Base-by-base conservation (phyloP, 108 stramenopile species). In the Cyclotella atomus region DNA sequence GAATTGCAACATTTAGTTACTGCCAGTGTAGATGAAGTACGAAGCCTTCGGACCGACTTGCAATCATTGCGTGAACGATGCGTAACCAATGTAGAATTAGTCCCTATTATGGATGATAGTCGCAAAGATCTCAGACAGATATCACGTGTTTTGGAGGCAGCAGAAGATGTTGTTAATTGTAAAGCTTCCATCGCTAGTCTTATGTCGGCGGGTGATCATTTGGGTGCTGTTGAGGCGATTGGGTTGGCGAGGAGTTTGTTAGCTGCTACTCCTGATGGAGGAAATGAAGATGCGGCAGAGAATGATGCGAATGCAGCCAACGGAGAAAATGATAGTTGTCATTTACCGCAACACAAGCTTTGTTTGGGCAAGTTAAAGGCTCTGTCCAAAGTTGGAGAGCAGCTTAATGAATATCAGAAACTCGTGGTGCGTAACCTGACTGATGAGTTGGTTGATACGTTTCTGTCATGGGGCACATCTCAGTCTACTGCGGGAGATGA, bases 391-490 rank as follows among this genome's bases (percentile, higher is more conserved):
- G 78, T 88, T 25, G 78, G 78, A 1, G 84, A 87, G 24, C 91
- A 92, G 53, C 85, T 95, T 21, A 75, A 79, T 35, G 88, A 95
- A 56, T 95, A 91, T 50, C 91, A 95, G 68, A 82, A 86, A 25
- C 71, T 95, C 21, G 89, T 93, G n/a, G 88, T 89, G 12, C 79
- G 84, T 12, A 91, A 84, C 68, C 61, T 95, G 32, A 81, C 87
- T 20, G 85, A 93, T 62, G 92, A 91, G 59, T 65, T 95, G 33
- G 89, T 92, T 28, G 94, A 95, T 38, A 84, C 85, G 34, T 92
- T 92, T 83, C 83, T 95, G 50, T 81, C 88, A 43, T 95, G 94
- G 91, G 85, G 85, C n/a, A n/a, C n/a, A 24, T 49, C 47, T 17
- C 52, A 57, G 7, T 8, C 14, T 57, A 8, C 68, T 0, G 35